Base-by-base conservation (phyloP, 2,329 filamentous ascomycete genomes). In the Blastomyces emzantsi region DNA sequence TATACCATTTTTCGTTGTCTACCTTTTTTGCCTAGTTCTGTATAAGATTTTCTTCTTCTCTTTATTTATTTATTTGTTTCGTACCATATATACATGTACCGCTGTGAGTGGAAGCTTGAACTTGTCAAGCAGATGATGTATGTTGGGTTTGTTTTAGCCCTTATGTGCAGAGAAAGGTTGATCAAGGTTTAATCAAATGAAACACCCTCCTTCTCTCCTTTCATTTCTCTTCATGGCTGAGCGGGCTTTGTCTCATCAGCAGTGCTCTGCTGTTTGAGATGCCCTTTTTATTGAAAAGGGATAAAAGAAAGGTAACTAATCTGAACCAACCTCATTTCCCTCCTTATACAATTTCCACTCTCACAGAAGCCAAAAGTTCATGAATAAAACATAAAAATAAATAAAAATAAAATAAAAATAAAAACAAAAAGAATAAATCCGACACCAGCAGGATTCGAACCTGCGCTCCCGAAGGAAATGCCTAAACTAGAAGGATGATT, bases 361-460 rank as follows among this genome's bases (percentile, higher is more conserved):
- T n/a, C n/a, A n/a, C n/a, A n/a, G n/a, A 30, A 30, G 28, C 28
- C 51, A 55, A 19, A 55, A 55, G 33, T 30, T 30, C 28, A 36
- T n/a, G 9, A 36, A 8, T 19, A 11, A n/a, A 57, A 57, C 39
- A 6, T 1, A 39, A 57, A 56, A n/a, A n/a, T n/a, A n/a, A n/a
- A n/a, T n/a, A n/a, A n/a, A 2, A 56, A 22, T 3, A 22, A 58
- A 22, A 59, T 30, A 45, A 30, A 43, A 41, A 7, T 28, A 59
- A 33, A 36, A 47, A 36, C 6, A 15, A 22, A 51, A 19, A 9
- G 43, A 25, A 57, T 41, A 57, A 25, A 57, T 41, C 19, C 55
- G 55, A 58, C 55, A 58, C 55, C 55, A 58, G 55, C 55, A 58
- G 55, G 55, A 58, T 58, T 58, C 55, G 55, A 57, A 57, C 55